Base-by-base conservation (phyloP, 768 basidiomycete genomes). In the Tulasnella sp. region DNA sequence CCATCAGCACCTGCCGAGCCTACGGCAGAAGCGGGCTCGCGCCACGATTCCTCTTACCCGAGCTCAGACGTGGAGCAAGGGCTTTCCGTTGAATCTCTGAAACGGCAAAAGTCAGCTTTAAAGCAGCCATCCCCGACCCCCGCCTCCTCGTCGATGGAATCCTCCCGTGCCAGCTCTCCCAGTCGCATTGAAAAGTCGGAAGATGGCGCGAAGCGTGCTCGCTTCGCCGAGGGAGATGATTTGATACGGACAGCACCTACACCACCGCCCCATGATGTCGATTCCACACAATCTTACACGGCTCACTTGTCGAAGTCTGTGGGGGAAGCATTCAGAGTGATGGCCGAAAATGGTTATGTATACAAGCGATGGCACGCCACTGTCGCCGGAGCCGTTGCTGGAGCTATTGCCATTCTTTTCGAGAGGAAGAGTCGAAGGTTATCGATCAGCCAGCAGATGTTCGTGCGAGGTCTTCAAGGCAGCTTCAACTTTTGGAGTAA, bases 391-490 rank as follows among this genome's bases (percentile, higher is more conserved):
- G 87, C 90, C 0, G 78, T 93, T 31, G 90, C 92, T 0, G 74
- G 38, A 54, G 89, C 88, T 1, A 76, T 91, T 3, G 90, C 90
- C 1, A 89, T 97, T 64, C 85, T 91, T 81, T 93, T 91, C 81
- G 94, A 96, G 84, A 93, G 89, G 81, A 85, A 84, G 78, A 86
- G 86, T 2, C 82, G 92, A 42, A 85, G 93, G 76, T 83, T 85
- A 19, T 87, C 88, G 22, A 91, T 96, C 78, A 91, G 91, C 0
- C 94, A 96, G 80, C 95, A 96, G 82, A 81, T 96, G 79, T 93
- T 97, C 83, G 94, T 97, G 71, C 88, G 94, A 93, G 96, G 96
- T 2, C 85, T 98, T 9, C 96, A 98, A 82, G 96, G 94, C 1
- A 89, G 91, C 0, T 97, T 92, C 82, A 97, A 96, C 80, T 87